Conservation (phyloP, 1,139 yeast species). For the Saccharomycopsis hybrid region DNA sequence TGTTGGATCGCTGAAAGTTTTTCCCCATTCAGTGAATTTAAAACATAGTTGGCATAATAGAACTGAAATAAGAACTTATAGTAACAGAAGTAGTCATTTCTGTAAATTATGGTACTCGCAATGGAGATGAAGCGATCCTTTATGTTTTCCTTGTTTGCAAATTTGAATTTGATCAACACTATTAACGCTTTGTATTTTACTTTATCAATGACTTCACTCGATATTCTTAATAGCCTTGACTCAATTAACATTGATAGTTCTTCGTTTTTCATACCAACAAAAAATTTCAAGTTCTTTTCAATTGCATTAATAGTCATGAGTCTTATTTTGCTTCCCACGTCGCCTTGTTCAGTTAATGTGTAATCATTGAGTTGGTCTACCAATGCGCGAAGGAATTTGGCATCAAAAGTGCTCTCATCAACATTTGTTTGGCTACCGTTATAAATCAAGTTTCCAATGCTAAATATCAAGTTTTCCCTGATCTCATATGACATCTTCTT, state of each 20-base stretch:
- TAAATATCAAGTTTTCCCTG: constrained; percentile 24
- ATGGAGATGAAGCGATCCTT: background rate
- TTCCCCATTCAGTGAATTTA: background rate
- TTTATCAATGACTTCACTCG: constrained; percentile 45
- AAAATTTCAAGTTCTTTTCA: constrained; percentile 25
- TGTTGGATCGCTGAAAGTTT: constrained; percentile 1
- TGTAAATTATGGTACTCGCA: constrained; percentile 2
- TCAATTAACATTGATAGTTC: constrained; percentile 22
- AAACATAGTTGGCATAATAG: constrained; percentile 18
- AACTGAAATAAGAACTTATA: constrained; percentile 29
- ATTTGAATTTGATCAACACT: constrained; percentile 24
- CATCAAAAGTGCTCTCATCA: background rate
- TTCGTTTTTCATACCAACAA: background rate
- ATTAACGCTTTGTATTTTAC: constrained; percentile 30
- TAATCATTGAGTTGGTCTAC: constrained; percentile 48
- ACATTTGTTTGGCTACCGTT: background rate
- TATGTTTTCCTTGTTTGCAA: constrained; percentile 15
- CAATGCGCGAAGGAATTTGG: constrained; percentile 18
- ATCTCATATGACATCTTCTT: constrained; percentile 22
- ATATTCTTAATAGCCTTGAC: constrained; percentile 43
- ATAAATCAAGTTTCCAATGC: constrained; percentile 6
- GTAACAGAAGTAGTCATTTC: constrained; percentile 24
- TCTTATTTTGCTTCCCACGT: constrained; percentile 73
- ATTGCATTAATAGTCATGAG: constrained; percentile 41
- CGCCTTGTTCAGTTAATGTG: constrained; percentile 65